A percentile compares a stretch with the other conserved stretches of the same genome.
Evolutionary conservation across 805 yeast species (phyloP).

Genomic region (Candida takata): DNA sequence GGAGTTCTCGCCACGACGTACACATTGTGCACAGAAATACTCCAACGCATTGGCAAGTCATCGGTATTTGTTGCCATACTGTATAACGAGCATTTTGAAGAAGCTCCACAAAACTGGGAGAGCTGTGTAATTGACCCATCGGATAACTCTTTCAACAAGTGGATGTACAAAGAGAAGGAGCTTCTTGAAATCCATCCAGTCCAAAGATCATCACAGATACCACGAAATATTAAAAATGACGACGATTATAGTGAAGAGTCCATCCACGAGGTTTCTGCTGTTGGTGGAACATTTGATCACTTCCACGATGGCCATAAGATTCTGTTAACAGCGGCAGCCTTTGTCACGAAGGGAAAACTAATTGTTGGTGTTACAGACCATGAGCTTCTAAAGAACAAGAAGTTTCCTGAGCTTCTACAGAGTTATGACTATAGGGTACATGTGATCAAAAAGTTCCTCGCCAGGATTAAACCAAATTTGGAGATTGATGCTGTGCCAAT

Average conservation of each 20-base stretch:
- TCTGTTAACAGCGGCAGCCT: constrained; percentile 64
- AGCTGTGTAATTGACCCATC: constrained; percentile 10
- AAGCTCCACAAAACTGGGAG: constrained; percentile 15
- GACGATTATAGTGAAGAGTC: constrained; percentile 19
- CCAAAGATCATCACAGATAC: constrained; percentile 2
- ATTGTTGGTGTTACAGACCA: constrained; percentile 84
- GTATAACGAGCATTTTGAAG: constrained; percentile 21
- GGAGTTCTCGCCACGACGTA: constrained; percentile 18
- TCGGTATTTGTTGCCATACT: constrained; percentile 15
- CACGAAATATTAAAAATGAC: constrained; percentile 5
- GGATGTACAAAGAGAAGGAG: constrained; percentile 9
- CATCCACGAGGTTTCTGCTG: constrained; percentile 41
- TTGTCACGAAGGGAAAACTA: constrained; percentile 44
- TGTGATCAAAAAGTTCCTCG: constrained; percentile 43
- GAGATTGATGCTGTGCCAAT: constrained; percentile 51
- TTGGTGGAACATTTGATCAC: constrained; percentile 98
- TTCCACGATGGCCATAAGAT: constrained; percentile 93
- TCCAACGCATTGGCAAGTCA: constrained; percentile 5
- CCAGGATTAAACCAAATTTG: constrained; percentile 38
- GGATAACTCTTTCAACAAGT: constrained; percentile 9
- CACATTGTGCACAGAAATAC: constrained; percentile 13
- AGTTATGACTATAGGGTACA: constrained; percentile 43
- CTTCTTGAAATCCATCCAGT: constrained; percentile 5
- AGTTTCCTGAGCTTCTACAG: constrained; percentile 60
- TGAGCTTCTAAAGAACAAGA: constrained; percentile 65